Base-by-base conservation (phyloP, 2,329 filamentous ascomycete genomes). In the Epichloe gansuensis region DNA sequence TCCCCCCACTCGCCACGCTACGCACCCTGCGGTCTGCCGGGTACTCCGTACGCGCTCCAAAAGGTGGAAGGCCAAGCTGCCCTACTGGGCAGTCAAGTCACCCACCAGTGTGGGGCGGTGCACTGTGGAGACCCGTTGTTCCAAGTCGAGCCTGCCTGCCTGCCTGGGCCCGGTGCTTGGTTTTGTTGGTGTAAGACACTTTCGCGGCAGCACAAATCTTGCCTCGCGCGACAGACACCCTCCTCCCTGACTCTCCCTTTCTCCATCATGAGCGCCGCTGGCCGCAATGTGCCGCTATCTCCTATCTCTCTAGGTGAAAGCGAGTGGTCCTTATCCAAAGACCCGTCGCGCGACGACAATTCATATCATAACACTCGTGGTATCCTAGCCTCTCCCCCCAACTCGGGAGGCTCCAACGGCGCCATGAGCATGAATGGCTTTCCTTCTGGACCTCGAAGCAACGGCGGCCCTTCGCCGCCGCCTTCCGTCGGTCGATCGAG, bases 401-500 rank as follows among this genome's bases (percentile, higher is more conserved):
- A 78, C 60, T 87, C 85, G 50, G 83, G 77, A 67, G 74, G 79
- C 63, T 75, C 77, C 58, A 74, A 74, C 72, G 70, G 71, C 61
- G 61, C 58, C 61, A 75, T 75, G 62, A 76, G 74, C 60, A 80
- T 84, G 73, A 84, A 80, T 68, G 76, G 72, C 61, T 81, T 79
- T 61, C 71, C 78, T 49, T 65, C 76, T 35, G 74, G 71, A 56
- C 77, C 74, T 67, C 75, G 73, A 70, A 80, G 72, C 64, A 71
- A 71, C 56, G 78, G 78, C 58, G 79, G 76, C 27, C 81, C 91
- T 50, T 96, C 91, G 49, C 90, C 91, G 51, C 91, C 93, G 27
- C 88, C 85, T 57, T 97, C 91, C 5, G 76, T 96, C 59, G 88
- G 86, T 56, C 79, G 87, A 57, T 94, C 88, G 49, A 96, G 89